Evolutionary conservation across 140 eudicot species (phyloP).

Genomic region (Ambrosia hybrid): DNA sequence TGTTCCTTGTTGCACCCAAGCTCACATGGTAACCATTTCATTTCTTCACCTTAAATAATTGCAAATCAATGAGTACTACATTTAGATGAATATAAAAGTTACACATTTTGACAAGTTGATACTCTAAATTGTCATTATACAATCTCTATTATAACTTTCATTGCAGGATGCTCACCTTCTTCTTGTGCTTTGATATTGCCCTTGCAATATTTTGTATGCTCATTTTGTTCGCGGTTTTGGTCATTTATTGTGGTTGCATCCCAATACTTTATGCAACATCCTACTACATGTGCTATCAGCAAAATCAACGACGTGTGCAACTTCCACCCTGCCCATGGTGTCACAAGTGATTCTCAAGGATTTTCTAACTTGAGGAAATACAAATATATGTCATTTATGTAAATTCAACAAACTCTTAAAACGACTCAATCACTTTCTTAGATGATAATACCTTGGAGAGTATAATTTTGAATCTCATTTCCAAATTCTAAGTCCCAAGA

Average conservation of each 20-base stretch:
- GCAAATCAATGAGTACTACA: no score
- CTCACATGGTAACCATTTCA: slow-evolving; percentile 31
- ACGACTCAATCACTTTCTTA: neutral
- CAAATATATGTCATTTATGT: slow-evolving; percentile 10
- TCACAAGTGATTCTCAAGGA: slow-evolving; percentile 17
- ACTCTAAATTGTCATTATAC: no score
- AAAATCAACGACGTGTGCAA: slow-evolving; percentile 15
- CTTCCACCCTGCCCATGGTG: slow-evolving; percentile 40
- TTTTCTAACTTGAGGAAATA: neutral
- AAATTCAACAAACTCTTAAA: slow-evolving; percentile 6
- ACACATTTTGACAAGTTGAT: no score
- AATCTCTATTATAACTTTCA: neutral
- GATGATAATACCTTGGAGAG: neutral
- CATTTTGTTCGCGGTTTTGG: slow-evolving; percentile 13
- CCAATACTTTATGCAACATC: slow-evolving; percentile 12
- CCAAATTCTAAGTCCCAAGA: neutral
- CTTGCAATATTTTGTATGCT: slow-evolving; percentile 10
- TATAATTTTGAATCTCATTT: neutral
- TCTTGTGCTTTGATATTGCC: slow-evolving; percentile 22
- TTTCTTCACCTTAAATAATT: neutral
- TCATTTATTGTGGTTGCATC: slow-evolving; percentile 7
- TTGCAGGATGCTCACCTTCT: slow-evolving; percentile 26
- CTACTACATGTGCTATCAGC: slow-evolving; percentile 15
- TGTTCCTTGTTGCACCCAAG: slow-evolving; percentile 22
- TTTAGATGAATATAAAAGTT: no score